These are phyloP conservation scores for Yamadazyma laniorum DNA, from an alignment of 805 yeast species.

Conservation along the genomic window DNA sequence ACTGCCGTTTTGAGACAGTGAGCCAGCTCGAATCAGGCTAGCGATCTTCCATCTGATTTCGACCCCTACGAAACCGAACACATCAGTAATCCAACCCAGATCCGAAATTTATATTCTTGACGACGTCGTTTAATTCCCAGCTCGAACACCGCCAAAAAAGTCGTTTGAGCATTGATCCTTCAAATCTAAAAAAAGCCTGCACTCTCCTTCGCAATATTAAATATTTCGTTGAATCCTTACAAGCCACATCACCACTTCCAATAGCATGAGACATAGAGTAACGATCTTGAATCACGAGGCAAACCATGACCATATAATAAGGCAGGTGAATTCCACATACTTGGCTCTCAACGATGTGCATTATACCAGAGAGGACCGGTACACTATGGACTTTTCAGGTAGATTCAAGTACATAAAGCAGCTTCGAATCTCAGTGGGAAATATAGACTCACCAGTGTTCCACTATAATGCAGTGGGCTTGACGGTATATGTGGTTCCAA, in stretches of 20 bases:
- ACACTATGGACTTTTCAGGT: constrained; percentile 10
- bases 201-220: constrained; percentile 3
- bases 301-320: constrained; percentile 24
- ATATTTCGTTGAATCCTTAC: no score
- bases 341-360: constrained; percentile 13
- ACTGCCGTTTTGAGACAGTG: neutral
- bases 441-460: constrained; percentile 20
- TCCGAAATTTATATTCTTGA: no score
- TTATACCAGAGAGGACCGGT: constrained; percentile 20
- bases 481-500: constrained; percentile 31
- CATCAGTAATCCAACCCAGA: no score
- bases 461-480: constrained; percentile 27
- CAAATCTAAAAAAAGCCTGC: no score
- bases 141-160: no score
- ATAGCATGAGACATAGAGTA: constrained; percentile 28
- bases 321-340: constrained; percentile 13
- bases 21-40: neutral
- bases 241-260: no score
- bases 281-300: constrained; percentile 28
- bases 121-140: no score
- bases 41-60: no score
- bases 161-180: no score
- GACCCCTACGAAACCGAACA: no score
- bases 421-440: constrained; percentile 22
- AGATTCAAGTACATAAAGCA: constrained; percentile 17